Evolutionary conservation across 2,329 filamentous ascomycete genomes (phyloP).

Genomic region (Ophiocordyceps polyrhachis-furcata): DNA sequence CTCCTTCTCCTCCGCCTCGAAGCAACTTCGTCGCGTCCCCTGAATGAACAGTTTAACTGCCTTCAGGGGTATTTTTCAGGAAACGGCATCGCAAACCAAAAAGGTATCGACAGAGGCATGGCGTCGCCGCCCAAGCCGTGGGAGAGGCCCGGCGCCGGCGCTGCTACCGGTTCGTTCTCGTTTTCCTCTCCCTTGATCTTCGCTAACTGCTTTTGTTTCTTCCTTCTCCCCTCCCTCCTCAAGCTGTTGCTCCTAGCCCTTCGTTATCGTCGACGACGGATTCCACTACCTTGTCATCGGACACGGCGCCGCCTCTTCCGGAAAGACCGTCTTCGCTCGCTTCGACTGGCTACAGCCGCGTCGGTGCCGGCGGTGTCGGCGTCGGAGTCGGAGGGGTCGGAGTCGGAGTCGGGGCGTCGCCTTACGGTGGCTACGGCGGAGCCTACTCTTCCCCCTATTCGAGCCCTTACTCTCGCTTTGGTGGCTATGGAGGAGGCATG

Average conservation of each 20-base stretch:
- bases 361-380: conserved; percentile 1
- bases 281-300: not conserved
- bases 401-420: conserved; percentile 26
- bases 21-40: too few species aligned
- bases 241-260: too few species aligned
- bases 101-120: conserved; percentile 18
- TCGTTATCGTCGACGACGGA: not conserved
- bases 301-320: not conserved
- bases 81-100: too few species aligned
- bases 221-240: too few species aligned
- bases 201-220: too few species aligned
- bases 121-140: conserved; percentile 92
- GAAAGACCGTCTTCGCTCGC: conserved; percentile 7
- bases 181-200: not conserved
- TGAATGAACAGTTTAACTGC: too few species aligned
- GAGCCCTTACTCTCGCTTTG: conserved; percentile 27
- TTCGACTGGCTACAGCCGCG: conserved; percentile 50
- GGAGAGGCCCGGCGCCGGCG: conserved; percentile 54
- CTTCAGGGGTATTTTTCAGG: too few species aligned
- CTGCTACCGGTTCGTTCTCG: not conserved
- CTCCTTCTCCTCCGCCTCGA: too few species aligned
- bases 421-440: conserved; percentile 24
- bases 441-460: conserved; percentile 21
- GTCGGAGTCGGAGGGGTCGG: conserved; percentile 13
- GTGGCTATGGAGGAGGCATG: conserved; percentile 24